Evolutionary conservation across 2,329 filamentous ascomycete species (phyloP).

Genomic region (Colletotrichum simmondsii): DNA sequence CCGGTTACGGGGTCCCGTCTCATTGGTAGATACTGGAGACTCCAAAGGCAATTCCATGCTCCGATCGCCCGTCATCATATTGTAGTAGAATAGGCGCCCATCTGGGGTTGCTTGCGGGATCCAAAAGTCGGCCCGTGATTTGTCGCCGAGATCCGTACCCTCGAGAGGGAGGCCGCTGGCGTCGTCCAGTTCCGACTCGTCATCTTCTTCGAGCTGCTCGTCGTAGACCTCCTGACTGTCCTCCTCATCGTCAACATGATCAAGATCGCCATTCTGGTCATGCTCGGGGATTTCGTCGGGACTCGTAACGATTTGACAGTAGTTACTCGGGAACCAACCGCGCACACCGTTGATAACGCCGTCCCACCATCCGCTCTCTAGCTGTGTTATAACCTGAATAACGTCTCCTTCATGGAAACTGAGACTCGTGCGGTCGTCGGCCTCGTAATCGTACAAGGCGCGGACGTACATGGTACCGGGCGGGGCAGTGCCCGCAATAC

Average conservation of each 20-base stretch:
- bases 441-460: slow-evolving; percentile 97
- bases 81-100: slow-evolving; percentile 96
- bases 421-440: slow-evolving; percentile 94
- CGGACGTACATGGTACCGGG: slow-evolving; percentile 87
- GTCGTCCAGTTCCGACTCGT: slow-evolving; percentile 68
- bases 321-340: slow-evolving; percentile 99
- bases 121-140: slow-evolving; percentile 95
- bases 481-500: slow-evolving; percentile 68
- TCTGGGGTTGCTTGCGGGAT: slow-evolving; percentile 97
- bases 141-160: slow-evolving; percentile 68
- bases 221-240: slow-evolving; percentile 74
- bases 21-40: slow-evolving; percentile 81
- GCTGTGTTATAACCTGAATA: slow-evolving; percentile 96
- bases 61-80: slow-evolving; percentile 94
- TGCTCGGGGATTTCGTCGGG: slow-evolving; percentile 78
- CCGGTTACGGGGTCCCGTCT: slow-evolving; percentile 87
- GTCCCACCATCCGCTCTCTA: slow-evolving; percentile 98
- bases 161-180: slow-evolving; percentile 76
- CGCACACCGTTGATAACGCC: slow-evolving; percentile 96
- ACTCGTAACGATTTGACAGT: slow-evolving; percentile 87
- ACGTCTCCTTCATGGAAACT: slow-evolving; percentile 98
- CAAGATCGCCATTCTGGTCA: slow-evolving; percentile 63
- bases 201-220: slow-evolving; percentile 74
- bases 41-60: slow-evolving; percentile 95
- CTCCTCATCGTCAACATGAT: slow-evolving; percentile 70